These are phyloP conservation scores for Alternaria alternata DNA, from an alignment of 2,329 filamentous ascomycete species.

Conservation along the genomic window DNA sequence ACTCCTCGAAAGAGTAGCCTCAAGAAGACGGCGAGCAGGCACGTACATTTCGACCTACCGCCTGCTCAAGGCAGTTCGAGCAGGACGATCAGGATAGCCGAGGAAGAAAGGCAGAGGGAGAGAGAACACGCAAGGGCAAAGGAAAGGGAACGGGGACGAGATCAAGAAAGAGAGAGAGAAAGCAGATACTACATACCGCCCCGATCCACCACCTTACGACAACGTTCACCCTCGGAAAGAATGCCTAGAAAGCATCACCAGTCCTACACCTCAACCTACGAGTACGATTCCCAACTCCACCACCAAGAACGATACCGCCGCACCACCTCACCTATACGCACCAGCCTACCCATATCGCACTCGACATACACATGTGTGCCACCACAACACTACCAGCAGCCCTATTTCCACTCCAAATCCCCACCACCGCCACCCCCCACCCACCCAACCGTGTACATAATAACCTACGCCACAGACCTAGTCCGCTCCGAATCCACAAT, in stretches of 20 bases:
- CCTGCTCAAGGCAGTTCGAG: neutral
- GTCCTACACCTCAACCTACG: neutral
- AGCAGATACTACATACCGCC: neutral
- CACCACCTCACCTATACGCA: neutral
- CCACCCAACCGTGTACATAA: constrained; percentile 35
- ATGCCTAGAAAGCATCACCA: neutral
- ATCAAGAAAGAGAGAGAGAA: neutral
- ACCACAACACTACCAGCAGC: neutral
- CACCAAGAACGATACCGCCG: neutral
- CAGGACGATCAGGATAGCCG: neutral
- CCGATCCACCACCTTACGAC: neutral
- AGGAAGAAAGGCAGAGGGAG: neutral
- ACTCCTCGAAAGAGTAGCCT: neutral
- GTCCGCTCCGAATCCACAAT: constrained; percentile 6
- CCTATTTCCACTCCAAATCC: neutral
- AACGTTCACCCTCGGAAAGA: neutral
- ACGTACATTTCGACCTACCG: constrained; percentile 12
- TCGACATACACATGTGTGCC: neutral
- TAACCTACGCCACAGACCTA: constrained; percentile 29
- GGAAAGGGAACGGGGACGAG: neutral
- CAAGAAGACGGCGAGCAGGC: constrained; percentile 10
- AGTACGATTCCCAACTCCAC: neutral
- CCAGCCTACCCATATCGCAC: neutral
- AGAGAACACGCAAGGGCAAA: neutral
- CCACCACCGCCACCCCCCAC: neutral